Evolutionary conservation across 2,329 filamentous ascomycete species (phyloP), one percentile per base, ranked within the genome.

Genomic region (Fonsecaea pugnacius): DNA sequence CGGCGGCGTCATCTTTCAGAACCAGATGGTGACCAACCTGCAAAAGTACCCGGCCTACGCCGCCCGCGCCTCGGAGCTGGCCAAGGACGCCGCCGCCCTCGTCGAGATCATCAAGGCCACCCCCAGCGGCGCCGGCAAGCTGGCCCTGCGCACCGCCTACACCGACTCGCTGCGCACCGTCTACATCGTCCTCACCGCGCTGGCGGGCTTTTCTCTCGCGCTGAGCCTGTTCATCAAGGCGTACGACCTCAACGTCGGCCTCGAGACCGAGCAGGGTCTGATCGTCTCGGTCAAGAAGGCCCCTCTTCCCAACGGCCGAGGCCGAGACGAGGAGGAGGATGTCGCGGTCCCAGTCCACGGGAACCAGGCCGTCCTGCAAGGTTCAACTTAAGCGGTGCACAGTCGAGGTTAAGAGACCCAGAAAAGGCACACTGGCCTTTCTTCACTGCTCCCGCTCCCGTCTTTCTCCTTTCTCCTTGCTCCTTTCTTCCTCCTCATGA

Each of bases 1-100:
- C 58, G 85, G 86, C 1, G 88, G 89, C 3, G 86, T 88, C 35
- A 82, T 89, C 59, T 91, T 91, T 76, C 87, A 91, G 74, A 91
- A 90, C 68, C 80, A 69, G 33, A 84, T 89, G 76, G 78, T 77
- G 60, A 75, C 75, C 51, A 82, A 84, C 65, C 74, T 89, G 51
- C 68, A 78, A 14, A 77, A 74, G 1, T 82, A 82, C 52, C 78
- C 83, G 0, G 74, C 76, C 24, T 80, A 87, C 57, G 82, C 81
- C 0, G 74, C 75, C 6, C 74, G 79, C 62, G 84, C 84, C 0
- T 73, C 68, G 2, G 77, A 79, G 54, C 85, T 85, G 71, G 83
- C 83, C 10, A 79, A 80, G 59, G 85, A 89, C 72, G 84, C 86
- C 0, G 84, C 85, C 0, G 82, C 81, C 0, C 77, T 89, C 12